These are phyloP conservation scores for Tritrichomonas foetus DNA, from an alignment of 208 protist genomes.

Conservation along the genomic window DNA sequence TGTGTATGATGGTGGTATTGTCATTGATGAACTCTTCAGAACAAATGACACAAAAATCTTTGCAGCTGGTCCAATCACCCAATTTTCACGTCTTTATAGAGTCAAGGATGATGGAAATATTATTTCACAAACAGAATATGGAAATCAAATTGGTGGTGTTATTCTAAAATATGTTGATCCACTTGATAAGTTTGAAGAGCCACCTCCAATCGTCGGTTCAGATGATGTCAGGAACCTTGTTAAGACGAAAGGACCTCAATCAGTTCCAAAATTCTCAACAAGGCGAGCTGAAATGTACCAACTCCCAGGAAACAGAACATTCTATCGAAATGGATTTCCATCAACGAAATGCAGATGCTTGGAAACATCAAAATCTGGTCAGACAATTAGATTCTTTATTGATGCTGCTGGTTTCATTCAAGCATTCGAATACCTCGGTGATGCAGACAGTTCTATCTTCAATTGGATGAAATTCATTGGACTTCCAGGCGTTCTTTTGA, in stretches of 20 bases:
- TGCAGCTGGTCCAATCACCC: neutral
- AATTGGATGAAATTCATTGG: slow-evolving; percentile 33
- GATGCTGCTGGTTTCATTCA: slow-evolving; percentile 13
- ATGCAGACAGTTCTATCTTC: neutral
- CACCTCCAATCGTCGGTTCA: slow-evolving; percentile 30
- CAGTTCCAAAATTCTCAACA: neutral
- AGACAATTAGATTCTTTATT: neutral
- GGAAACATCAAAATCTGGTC: neutral
- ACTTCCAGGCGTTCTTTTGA: neutral
- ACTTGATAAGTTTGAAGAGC: neutral
- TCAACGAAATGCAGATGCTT: slow-evolving; percentile 8
- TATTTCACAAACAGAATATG: slow-evolving; percentile 37
- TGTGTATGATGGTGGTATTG: slow-evolving; percentile 36
- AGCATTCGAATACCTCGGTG: slow-evolving; percentile 17
- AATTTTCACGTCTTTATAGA: neutral
- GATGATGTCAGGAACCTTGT: neutral
- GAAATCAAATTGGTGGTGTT: neutral
- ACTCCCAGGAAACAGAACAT: neutral
- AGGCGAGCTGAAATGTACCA: slow-evolving; percentile 17
- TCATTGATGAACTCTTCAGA: slow-evolving; percentile 28
- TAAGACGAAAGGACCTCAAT: neutral
- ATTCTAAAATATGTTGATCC: slow-evolving; percentile 32
- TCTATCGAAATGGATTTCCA: slow-evolving; percentile 12
- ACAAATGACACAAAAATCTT: slow-evolving; percentile 13
- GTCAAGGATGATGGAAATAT: neutral